Percentiles rank a stretch among this genome's conserved stretches.
Conservation (phyloP, 2,329 filamentous ascomycete genomes). For the Gaeumannomyces sp. region DNA sequence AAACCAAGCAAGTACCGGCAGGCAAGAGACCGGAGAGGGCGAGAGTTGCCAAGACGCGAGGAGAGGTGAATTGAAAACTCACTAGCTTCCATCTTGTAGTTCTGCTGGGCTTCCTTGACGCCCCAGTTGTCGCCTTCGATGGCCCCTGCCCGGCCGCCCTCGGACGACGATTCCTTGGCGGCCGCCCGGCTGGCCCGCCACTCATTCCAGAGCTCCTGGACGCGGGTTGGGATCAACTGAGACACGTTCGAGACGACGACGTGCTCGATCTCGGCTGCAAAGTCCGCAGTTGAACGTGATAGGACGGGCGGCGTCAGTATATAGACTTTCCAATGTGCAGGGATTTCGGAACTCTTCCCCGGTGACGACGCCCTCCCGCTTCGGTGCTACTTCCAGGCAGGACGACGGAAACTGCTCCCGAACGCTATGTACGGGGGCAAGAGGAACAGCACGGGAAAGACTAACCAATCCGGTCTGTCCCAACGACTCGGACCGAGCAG, state of each 20-base stretch:
- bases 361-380: too few species aligned
- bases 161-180: conserved; percentile 36
- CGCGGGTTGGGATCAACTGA: conserved; percentile 51
- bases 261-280: conserved; percentile 56
- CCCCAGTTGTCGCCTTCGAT: conserved; percentile 40
- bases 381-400: too few species aligned
- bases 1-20: too few species aligned
- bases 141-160: conserved; percentile 20
- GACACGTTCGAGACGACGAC: conserved; percentile 56
- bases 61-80: conserved; percentile 37
- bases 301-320: too few species aligned
- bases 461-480: conserved; percentile 78
- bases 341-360: conserved; percentile 8
- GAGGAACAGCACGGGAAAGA: conserved; percentile 14
- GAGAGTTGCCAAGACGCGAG: not conserved
- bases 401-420: not conserved
- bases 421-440: too few species aligned
- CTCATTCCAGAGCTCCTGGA: conserved; percentile 47
- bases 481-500: conserved; percentile 74
- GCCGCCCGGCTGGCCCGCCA: conserved; percentile 30
- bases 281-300: conserved; percentile 8
- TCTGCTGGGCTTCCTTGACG: conserved; percentile 56
- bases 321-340: too few species aligned
- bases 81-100: conserved; percentile 66
- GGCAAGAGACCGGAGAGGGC: not conserved